Conservation (phyloP, 1,139 yeast genomes). For the Sugiyamaella neomexicana region DNA sequence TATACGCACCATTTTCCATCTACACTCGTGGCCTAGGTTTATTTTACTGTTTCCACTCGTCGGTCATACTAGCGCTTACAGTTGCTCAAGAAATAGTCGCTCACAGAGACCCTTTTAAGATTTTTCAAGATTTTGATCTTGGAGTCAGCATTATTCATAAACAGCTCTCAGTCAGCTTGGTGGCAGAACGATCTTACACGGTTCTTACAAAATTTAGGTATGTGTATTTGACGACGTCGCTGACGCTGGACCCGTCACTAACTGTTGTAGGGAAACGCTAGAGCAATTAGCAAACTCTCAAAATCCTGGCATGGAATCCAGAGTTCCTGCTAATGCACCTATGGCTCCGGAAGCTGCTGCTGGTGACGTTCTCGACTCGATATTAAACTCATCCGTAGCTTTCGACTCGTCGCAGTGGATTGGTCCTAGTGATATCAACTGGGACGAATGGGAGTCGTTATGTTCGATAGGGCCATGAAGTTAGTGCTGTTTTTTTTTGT, state of each 20-base stretch:
- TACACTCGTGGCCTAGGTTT: slow-evolving; percentile 20
- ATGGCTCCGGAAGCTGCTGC: slow-evolving; percentile 3
- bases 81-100: slow-evolving; percentile 18
- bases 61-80: slow-evolving; percentile 20
- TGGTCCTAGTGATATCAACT: slow-evolving; percentile 20
- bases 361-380: slow-evolving; percentile 13
- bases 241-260: background rate
- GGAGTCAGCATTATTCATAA: slow-evolving; percentile 5
- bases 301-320: slow-evolving; percentile 5
- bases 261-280: slow-evolving; percentile 8
- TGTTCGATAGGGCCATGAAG: background rate
- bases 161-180: slow-evolving; percentile 7
- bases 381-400: slow-evolving; percentile 15
- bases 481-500: background rate
- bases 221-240: slow-evolving; percentile 3
- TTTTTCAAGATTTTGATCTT: slow-evolving; percentile 11
- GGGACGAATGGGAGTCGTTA: slow-evolving; percentile 19
- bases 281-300: slow-evolving; percentile 9
- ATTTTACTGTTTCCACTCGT: slow-evolving; percentile 21
- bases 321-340: slow-evolving; percentile 3
- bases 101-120: slow-evolving; percentile 6
- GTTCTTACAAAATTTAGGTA: slow-evolving; percentile 13
- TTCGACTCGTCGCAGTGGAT: slow-evolving; percentile 19
- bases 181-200: slow-evolving; percentile 11
- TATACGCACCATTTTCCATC: slow-evolving; percentile 12